Base-by-base conservation (phyloP, 2,329 filamentous ascomycete genomes). In the Endocalyx cinctus region DNA sequence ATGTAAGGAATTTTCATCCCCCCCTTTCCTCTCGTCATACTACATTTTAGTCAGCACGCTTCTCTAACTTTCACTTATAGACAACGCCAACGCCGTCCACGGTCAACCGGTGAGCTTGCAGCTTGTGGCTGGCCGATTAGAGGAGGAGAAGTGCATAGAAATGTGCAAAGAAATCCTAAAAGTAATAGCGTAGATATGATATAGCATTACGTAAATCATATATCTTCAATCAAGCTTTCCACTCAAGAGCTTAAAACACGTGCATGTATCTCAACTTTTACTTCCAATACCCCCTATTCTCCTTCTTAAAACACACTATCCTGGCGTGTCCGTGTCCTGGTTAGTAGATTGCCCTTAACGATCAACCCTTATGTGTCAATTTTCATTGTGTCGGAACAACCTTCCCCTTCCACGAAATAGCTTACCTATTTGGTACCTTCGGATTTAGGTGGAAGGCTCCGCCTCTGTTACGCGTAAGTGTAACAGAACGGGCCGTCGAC, bases 91-190 rank as follows among this genome's bases (percentile, higher is more conserved):
- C 0, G 40, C 48, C 0, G 57, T 70, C 7, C 57, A 70, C 17
- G 63, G 63, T 0, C 55, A 67, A 38, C 64, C 66, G 0, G 56
- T 70, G 17, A 67, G 55, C 28, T 47, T 69, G 2, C 64, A 68
- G 32, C 43, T 72, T 0, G 62, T 70, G n/a, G 64, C 42, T 6
- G 43, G 47, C 28, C 46, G 51, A 30, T 32, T 58, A 16, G 55
- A 58, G 28, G 55, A 58, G 33, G 55, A 58, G 40, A 58, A 55
- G 25, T 53, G 52, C 17, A 33, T 57, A 22, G 48, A 53, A 28
- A 55, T 58, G 50, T 50, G 46, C 29, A 54, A 52, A 29, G 41
- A 46, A 8, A 37, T 57, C 6, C 25, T 57, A 12, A 30, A 50
- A 17, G 38, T 39, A 11, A 35, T 57, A 25, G 31, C 40, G 11